phyloP scores from a whole-genome alignment of 2,329 filamentous ascomycete species.

The Simplicillium sp. region DNA sequence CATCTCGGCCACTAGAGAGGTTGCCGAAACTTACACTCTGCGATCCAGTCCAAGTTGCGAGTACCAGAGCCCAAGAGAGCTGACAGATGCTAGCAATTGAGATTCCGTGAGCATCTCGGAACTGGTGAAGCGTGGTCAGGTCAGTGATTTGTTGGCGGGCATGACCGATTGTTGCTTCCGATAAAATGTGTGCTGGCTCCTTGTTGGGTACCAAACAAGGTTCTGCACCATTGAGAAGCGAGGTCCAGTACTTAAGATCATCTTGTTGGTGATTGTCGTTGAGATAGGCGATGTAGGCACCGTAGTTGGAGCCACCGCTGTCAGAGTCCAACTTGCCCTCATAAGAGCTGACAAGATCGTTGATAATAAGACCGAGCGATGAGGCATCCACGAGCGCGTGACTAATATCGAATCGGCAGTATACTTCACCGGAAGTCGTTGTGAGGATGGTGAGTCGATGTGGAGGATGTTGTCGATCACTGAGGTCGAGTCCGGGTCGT shows the following conservation, averaged over 20 bases:
- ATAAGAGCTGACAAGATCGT: conserved; percentile 5
- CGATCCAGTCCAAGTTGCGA: conserved; percentile 7
- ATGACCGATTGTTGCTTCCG: too few species aligned
- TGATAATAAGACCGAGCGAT: conserved; percentile 3
- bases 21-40: conserved; percentile 8
- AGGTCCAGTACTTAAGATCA: conserved; percentile 6
- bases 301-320: background rate
- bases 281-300: background rate
- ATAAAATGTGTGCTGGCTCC: too few species aligned
- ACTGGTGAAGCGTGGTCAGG: background rate
- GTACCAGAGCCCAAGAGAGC: conserved; percentile 7
- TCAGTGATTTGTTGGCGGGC: background rate
- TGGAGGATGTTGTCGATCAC: background rate
- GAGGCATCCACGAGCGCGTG: conserved; percentile 8
- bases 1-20: conserved; percentile 7
- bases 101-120: background rate
- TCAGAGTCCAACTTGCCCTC: background rate
- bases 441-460: conserved; percentile 1
- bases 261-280: background rate
- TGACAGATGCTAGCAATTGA: conserved; percentile 1
- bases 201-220: conserved; percentile 5
- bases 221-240: conserved; percentile 4
- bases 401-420: conserved; percentile 8
- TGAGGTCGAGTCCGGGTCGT: too few species aligned
- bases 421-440: conserved; percentile 1